Evolutionary conservation across 768 basidiomycete genomes (phyloP), one percentile per base, ranked within the genome.

Genomic region (Naganishia vaughanmartiniae): DNA sequence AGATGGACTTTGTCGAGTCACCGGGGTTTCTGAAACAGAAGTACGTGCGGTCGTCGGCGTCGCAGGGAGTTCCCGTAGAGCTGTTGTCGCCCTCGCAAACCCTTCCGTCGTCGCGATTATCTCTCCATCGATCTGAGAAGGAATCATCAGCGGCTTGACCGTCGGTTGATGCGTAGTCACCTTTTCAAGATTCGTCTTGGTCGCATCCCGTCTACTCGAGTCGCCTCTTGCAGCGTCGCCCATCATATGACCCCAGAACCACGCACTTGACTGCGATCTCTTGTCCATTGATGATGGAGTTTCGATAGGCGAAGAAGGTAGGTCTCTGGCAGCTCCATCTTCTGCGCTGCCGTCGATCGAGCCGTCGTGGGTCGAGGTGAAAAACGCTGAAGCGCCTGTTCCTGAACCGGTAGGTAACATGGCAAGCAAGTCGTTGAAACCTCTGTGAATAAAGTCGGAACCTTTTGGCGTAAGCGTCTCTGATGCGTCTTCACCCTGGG

Each of bases 361-460:
- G 42, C 48, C 34, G 21, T n/a, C 51, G 26, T 26, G 39, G 11
- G 19, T 26, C 26, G 45, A 46, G 5, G 14, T 39, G 68, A 58
- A 46, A 24, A 56, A 69, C 1, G 57, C 55, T 12, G 45, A 45
- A 4, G 68, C 36, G 31, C 65, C 65, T 0, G 68, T 57, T 15
- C 55, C 42, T 2, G 60, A 63, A 10, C 39, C 60, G 7, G 42
- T 63, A 1, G 46, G 45, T 14, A 70, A 45, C 48, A 56, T 36
- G 15, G 58, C 48, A 30, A 70, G 31, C 33, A 70, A 24, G 39
- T 70, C 69, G 51, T 70, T 54, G 36, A 70, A 70, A 1, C 69
- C 69, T 26, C 48, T 57, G 53, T 70, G 69, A 30, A 65, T 65
- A n/a, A 70, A 63, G 39, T 63, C 46, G 12, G 60, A 63, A 4